phyloP scores from a whole-genome alignment of 805 yeast species.

The Starmerella sirachaensis region DNA sequence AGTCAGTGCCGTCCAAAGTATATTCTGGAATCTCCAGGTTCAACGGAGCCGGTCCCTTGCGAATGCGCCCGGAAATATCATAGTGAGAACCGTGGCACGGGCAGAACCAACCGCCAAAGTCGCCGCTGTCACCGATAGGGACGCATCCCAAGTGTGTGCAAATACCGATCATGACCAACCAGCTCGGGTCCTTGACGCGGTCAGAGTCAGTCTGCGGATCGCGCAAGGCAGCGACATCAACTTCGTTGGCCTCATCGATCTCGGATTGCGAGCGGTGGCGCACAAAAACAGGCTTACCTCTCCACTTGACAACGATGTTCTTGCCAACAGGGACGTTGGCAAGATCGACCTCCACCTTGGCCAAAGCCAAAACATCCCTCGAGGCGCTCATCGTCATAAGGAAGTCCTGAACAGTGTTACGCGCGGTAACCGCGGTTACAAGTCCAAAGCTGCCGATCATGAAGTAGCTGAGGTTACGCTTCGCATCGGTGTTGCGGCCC shows the following conservation, averaged over 20 bases:
- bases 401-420: conserved; percentile 86
- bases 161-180: conserved; percentile 98
- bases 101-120: conserved; percentile 99
- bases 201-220: conserved; percentile 90
- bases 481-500: conserved; percentile 55
- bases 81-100: conserved; percentile 99
- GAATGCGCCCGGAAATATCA: conserved; percentile 98
- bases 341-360: conserved; percentile 95
- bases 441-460: conserved; percentile 95
- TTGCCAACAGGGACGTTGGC: conserved; percentile 92
- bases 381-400: conserved; percentile 92
- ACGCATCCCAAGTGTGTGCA: conserved; percentile 99
- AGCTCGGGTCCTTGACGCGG: conserved; percentile 93
- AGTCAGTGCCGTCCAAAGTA: conserved; percentile 71
- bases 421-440: conserved; percentile 85
- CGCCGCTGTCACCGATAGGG: conserved; percentile 99
- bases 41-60: conserved; percentile 99
- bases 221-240: conserved; percentile 67
- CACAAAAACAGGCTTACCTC: conserved; percentile 98
- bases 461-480: conserved; percentile 85
- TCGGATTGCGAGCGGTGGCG: conserved; percentile 95
- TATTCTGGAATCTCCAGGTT: conserved; percentile 94
- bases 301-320: conserved; percentile 98
- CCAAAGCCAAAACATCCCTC: conserved; percentile 98
- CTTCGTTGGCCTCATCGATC: conserved; percentile 84